Evolutionary conservation across 1,139 yeast genomes (phyloP).

Genomic region (Saccharomyces hybrid): DNA sequence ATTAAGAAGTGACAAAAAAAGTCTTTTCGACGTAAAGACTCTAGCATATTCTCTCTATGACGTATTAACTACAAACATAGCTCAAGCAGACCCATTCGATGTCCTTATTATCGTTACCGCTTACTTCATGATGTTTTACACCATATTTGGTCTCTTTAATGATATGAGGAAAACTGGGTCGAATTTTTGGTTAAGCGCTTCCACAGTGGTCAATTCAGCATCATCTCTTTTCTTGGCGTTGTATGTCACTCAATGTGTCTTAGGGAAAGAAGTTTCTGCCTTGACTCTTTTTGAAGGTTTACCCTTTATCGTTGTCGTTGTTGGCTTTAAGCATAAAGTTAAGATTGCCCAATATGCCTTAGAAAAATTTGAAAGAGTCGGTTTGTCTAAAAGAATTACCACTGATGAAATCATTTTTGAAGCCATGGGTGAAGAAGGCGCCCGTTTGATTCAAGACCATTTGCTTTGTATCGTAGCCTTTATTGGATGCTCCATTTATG

Average conservation of each 20-base stretch:
- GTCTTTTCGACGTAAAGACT: slow-evolving; percentile 57
- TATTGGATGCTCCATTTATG: slow-evolving; percentile 57
- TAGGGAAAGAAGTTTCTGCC: slow-evolving; percentile 57
- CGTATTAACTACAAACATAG: slow-evolving; percentile 47
- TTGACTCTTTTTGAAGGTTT: slow-evolving; percentile 81
- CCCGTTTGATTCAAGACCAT: slow-evolving; percentile 72
- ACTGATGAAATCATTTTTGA: slow-evolving; percentile 38
- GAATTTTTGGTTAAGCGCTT: slow-evolving; percentile 79
- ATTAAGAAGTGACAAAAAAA: slow-evolving; percentile 52
- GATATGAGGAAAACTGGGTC: slow-evolving; percentile 82
- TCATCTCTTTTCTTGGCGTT: slow-evolving; percentile 84
- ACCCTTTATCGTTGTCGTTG: slow-evolving; percentile 86
- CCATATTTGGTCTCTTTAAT: slow-evolving; percentile 65
- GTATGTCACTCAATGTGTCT: slow-evolving; percentile 46
- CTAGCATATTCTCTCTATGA: slow-evolving; percentile 43
- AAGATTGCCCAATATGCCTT: slow-evolving; percentile 51
- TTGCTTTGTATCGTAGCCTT: slow-evolving; percentile 68
- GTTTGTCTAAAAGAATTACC: slow-evolving; percentile 29
- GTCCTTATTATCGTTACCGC: slow-evolving; percentile 74
- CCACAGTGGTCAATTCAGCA: slow-evolving; percentile 72
- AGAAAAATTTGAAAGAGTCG: slow-evolving; percentile 30
- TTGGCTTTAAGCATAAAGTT: slow-evolving; percentile 87
- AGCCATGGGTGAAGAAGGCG: slow-evolving; percentile 62
- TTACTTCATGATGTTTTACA: slow-evolving; percentile 84
- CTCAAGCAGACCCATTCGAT: slow-evolving; percentile 82